Evolutionary conservation across 2,329 filamentous ascomycete genomes (phyloP).

Genomic region (Parascedosporium putredinis): DNA sequence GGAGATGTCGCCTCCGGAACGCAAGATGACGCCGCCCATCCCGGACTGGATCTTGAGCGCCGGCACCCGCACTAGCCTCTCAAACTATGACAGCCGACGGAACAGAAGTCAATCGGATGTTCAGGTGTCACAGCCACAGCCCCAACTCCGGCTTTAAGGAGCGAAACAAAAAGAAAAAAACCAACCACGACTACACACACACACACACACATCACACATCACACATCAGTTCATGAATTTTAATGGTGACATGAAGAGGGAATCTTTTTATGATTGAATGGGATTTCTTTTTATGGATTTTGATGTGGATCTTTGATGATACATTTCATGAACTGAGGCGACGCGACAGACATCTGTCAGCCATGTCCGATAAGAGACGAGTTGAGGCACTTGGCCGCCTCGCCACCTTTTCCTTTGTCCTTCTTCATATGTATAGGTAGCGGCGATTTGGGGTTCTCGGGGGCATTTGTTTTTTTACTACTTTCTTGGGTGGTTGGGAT

Average conservation of each 20-base stretch:
- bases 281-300: conserved; percentile 6
- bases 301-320: not conserved
- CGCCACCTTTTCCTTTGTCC: not conserved
- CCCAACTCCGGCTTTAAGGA: no score
- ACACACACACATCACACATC: no score
- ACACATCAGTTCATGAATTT: not conserved
- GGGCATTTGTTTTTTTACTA: not conserved
- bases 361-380: not conserved
- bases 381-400: not conserved
- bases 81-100: conserved; percentile 46
- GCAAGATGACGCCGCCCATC: conserved; percentile 48
- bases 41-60: conserved; percentile 50
- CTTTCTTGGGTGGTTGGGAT: not conserved
- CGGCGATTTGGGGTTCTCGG: not conserved
- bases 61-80: conserved; percentile 37
- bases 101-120: conserved; percentile 2
- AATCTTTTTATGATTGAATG: conserved; percentile 15
- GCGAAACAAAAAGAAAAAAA: conserved; percentile 36
- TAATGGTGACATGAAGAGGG: conserved; percentile 59
- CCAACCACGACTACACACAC: not conserved
- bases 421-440: not conserved
- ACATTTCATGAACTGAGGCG: not conserved
- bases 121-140: conserved; percentile 31
- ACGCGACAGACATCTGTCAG: no score
- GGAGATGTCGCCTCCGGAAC: conserved; percentile 22